Base-by-base conservation (phyloP, 306 rosid genomes). In the Echinosophora koreensis region DNA sequence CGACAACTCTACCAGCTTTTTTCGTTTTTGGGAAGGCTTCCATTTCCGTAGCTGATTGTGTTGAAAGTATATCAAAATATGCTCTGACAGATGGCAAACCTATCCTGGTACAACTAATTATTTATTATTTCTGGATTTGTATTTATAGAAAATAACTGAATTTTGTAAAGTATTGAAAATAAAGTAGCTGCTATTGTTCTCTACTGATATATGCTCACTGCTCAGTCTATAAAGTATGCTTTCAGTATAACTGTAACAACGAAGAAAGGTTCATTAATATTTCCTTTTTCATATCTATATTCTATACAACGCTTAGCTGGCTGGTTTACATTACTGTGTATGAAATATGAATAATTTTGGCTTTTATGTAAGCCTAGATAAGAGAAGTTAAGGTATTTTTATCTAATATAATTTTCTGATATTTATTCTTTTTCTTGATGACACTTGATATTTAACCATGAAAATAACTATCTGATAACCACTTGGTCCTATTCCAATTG, bases 11-110 rank as follows among this genome's bases (percentile, higher is more conserved):
- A 64, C 97, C 97, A 3, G 93, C 95, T 3, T 81, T 85, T 71
- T 90, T 80, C 83, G 97, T 92, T 57, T 87, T 92, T 49, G 97
- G 98, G 66, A 90, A 88, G 84, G 86, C 97, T 83, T 76, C 95
- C 65, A 74, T 94, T 46, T 77, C 70, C 69, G 17, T 76, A 35
- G 38, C 73, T 8, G 75, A 86, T 77, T 94, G 97, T 54, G 89
- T 68, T 4, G 87, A 88, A 61, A 79, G 70, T 51, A 63, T 92
- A 13, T 73, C 76, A 9, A 66, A 84, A 74, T 84, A 78, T 58
- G 88, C 87, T 38, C 61, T 35, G 54, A 58, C 79, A 51, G 73
- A 39, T 79, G 79, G 82, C 74, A 94, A 86, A 61, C 89, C 82
- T 59, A 74, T 88, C 82, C 72, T 94, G 90, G 98, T 93, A 86